phyloP scores from a whole-genome alignment of 345 rosid species.

The Euclidium syriacum region DNA sequence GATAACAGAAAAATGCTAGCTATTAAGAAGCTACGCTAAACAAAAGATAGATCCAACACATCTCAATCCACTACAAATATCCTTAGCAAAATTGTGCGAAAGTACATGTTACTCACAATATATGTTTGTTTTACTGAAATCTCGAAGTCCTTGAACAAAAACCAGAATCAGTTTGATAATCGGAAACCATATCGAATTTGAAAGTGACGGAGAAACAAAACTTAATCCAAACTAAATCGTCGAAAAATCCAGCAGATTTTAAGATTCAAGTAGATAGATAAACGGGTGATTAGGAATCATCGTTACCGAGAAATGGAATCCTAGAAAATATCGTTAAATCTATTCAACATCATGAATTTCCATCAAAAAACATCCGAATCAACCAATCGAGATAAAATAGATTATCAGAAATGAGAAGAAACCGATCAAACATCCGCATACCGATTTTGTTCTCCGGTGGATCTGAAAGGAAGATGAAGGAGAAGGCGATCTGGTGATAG shows the following conservation, averaged over 20 bases:
- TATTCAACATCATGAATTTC: not conserved
- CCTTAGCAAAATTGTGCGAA: not conserved
- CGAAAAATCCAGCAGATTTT: not conserved
- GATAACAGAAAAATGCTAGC: not conserved
- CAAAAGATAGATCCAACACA: conserved; percentile 3
- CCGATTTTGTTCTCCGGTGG: conserved; percentile 9
- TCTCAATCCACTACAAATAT: not conserved
- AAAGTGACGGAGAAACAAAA: not conserved
- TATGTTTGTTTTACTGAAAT: not conserved
- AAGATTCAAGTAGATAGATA: not conserved
- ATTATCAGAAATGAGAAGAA: not conserved
- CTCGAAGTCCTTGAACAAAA: not conserved
- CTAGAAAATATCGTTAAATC: not conserved
- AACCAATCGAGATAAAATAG: not conserved
- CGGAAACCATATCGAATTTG: not conserved
- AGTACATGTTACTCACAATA: not conserved
- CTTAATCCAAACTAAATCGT: not conserved
- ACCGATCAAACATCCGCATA: not conserved
- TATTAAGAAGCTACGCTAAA: not conserved
- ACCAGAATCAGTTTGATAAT: not conserved
- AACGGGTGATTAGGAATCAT: not conserved
- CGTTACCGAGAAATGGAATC: not conserved
- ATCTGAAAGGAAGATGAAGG: conserved; percentile 2
- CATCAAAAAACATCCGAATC: not conserved
- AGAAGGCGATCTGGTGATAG: conserved; percentile 18